Evolutionary conservation across 2,329 filamentous ascomycete genomes (phyloP).

Genomic region (Exophiala mesophila): DNA sequence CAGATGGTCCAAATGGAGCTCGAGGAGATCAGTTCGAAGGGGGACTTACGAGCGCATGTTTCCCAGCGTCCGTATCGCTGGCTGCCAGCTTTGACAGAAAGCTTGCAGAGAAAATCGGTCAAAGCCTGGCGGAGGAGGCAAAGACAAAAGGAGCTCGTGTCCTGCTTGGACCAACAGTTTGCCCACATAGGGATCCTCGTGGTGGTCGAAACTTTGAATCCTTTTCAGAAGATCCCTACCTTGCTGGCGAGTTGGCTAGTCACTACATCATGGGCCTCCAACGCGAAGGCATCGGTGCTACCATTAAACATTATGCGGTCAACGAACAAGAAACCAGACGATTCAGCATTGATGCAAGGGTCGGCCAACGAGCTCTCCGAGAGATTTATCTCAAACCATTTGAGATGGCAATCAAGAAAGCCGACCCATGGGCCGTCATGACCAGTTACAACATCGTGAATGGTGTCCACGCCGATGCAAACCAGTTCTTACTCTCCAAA

Average conservation of each 20-base stretch:
- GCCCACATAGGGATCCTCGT: conserved; percentile 16
- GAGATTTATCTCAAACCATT: conserved; percentile 25
- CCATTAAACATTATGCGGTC: conserved; percentile 21
- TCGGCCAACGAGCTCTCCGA: conserved; percentile 13
- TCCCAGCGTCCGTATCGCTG: conserved; percentile 52
- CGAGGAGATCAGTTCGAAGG: conserved; percentile 66
- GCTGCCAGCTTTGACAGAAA: conserved; percentile 52
- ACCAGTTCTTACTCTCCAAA: conserved; percentile 34
- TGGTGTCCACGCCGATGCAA: conserved; percentile 28
- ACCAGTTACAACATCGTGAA: conserved; percentile 21
- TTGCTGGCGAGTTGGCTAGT: conserved; percentile 15
- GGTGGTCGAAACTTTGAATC: conserved; percentile 23
- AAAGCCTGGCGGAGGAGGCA: conserved; percentile 5
- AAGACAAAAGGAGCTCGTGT: conserved; percentile 16
- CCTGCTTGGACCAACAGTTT: conserved; percentile 20
- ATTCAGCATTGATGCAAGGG: conserved; percentile 16
- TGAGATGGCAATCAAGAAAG: conserved; percentile 11
- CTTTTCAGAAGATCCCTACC: conserved; percentile 23
- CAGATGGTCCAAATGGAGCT: conserved; percentile 66
- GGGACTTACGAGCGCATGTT: conserved; percentile 55
- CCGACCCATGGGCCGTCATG: conserved; percentile 17
- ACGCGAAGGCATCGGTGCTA: conserved; percentile 14
- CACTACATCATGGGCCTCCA: conserved; percentile 19
- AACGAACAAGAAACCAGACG: conserved; percentile 18
- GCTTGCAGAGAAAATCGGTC: neutral